Evolutionary conservation across 768 basidiomycete genomes (phyloP).

Genomic region (Tremella mesenterica): DNA sequence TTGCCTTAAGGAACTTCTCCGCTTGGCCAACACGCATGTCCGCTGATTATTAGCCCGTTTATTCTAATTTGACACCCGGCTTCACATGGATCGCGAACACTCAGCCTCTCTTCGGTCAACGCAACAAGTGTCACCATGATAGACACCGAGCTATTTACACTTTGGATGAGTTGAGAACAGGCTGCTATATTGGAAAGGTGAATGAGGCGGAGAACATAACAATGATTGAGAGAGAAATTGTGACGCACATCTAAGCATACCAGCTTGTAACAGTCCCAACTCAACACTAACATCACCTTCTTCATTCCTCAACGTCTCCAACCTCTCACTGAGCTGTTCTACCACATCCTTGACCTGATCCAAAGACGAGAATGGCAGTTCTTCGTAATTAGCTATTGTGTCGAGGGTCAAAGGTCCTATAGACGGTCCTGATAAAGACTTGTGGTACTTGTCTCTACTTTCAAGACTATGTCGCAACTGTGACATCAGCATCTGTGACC

Average conservation of each 20-base stretch:
- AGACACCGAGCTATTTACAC: no score
- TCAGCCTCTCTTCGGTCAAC: no score
- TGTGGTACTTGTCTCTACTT: constrained; percentile 44
- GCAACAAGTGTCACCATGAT: no score
- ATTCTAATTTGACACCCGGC: neutral
- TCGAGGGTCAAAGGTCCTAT: constrained; percentile 46
- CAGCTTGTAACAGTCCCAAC: constrained; percentile 36
- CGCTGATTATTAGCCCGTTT: constrained; percentile 48
- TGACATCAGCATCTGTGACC: neutral
- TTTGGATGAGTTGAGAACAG: no score
- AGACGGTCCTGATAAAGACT: constrained; percentile 8
- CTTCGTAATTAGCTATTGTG: constrained; percentile 56
- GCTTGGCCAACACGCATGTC: constrained; percentile 77
- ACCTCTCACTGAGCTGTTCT: constrained; percentile 13
- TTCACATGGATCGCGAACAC: no score
- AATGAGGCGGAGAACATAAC: no score
- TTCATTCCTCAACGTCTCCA: constrained; percentile 13
- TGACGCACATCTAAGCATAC: constrained; percentile 40
- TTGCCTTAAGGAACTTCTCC: constrained; percentile 65
- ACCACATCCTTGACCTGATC: constrained; percentile 51
- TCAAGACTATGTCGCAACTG: constrained; percentile 51
- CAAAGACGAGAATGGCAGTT: constrained; percentile 49
- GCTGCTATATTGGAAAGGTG: no score
- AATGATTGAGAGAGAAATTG: no score
- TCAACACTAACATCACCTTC: constrained; percentile 14